A percentile compares a stretch with the other conserved stretches of the same genome.
These are phyloP conservation scores for Aspergillus sp. DNA, from an alignment of 2,329 filamentous ascomycete genomes.

Conservation along the genomic window DNA sequence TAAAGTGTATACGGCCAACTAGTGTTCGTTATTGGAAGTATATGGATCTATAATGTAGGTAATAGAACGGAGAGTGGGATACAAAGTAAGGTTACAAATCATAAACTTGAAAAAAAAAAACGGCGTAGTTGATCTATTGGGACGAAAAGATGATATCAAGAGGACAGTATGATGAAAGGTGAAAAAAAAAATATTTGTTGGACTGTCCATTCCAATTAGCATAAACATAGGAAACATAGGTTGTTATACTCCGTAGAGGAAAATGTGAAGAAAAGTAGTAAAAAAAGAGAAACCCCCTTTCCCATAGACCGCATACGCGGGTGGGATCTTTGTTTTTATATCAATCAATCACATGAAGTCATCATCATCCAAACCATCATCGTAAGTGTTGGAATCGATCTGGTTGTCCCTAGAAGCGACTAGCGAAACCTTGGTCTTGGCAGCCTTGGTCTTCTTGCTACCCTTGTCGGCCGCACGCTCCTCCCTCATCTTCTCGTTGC, in stretches of 20 bases:
- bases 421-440: constrained; percentile 87
- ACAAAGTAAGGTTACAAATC: too few relatives aligned
- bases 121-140: too few relatives aligned
- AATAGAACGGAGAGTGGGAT: too few relatives aligned
- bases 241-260: neutral
- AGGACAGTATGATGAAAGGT: too few relatives aligned
- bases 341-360: constrained; percentile 42
- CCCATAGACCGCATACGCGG: too few relatives aligned
- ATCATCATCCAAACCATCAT: constrained; percentile 71
- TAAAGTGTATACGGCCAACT: too few relatives aligned
- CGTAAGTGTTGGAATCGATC: constrained; percentile 72
- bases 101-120: too few relatives aligned
- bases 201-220: neutral
- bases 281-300: constrained; percentile 5
- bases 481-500: constrained; percentile 98
- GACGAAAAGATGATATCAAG: too few relatives aligned
- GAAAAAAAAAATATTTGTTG: constrained; percentile 1
- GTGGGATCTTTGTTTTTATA: neutral
- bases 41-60: too few relatives aligned
- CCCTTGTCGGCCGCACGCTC: constrained; percentile 93
- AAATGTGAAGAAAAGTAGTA: constrained; percentile 4
- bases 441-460: constrained; percentile 94
- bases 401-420: constrained; percentile 56
- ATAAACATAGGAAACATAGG: neutral
- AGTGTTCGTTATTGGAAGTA: too few relatives aligned